Percentiles rank a stretch among this genome's conserved stretches.
Conservation (phyloP, 2,329 filamentous ascomycete species). For the Neocucurbitaria cava region DNA sequence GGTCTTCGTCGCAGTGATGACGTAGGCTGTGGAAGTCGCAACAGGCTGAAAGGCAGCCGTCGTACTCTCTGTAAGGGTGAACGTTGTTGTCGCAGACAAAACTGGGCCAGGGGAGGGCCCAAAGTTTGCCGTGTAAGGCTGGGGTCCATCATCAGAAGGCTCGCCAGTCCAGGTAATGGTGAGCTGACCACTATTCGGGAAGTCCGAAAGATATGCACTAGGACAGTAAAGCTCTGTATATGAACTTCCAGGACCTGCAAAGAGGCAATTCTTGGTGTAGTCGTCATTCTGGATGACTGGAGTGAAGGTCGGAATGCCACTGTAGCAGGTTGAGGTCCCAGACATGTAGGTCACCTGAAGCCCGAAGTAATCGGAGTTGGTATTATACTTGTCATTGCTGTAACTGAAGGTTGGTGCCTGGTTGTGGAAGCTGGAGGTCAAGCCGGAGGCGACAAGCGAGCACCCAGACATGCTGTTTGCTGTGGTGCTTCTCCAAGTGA, state of each 20-base stretch:
- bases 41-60: background rate
- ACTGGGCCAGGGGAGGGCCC: slow-evolving; percentile 6
- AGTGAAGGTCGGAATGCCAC: slow-evolving; percentile 12
- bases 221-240: slow-evolving; percentile 8
- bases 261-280: slow-evolving; percentile 13
- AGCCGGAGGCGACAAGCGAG: slow-evolving; percentile 14
- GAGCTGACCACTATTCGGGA: slow-evolving; percentile 8
- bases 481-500: background rate
- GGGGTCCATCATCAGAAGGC: background rate
- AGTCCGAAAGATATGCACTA: slow-evolving; percentile 2
- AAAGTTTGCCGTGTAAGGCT: slow-evolving; percentile 9
- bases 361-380: slow-evolving; percentile 13
- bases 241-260: background rate
- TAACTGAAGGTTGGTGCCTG: slow-evolving; percentile 19
- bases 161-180: slow-evolving; percentile 8
- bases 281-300: slow-evolving; percentile 7
- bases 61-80: background rate
- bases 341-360: slow-evolving; percentile 19
- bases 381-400: background rate
- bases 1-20: background rate
- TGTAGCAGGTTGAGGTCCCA: slow-evolving; percentile 14
- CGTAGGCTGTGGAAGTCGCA: background rate
- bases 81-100: background rate
- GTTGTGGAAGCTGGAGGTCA: slow-evolving; percentile 11
- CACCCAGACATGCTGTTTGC: slow-evolving; percentile 14